phyloP scores from a whole-genome alignment of 2,329 filamentous ascomycete genomes.

The Diplodia mutila region DNA sequence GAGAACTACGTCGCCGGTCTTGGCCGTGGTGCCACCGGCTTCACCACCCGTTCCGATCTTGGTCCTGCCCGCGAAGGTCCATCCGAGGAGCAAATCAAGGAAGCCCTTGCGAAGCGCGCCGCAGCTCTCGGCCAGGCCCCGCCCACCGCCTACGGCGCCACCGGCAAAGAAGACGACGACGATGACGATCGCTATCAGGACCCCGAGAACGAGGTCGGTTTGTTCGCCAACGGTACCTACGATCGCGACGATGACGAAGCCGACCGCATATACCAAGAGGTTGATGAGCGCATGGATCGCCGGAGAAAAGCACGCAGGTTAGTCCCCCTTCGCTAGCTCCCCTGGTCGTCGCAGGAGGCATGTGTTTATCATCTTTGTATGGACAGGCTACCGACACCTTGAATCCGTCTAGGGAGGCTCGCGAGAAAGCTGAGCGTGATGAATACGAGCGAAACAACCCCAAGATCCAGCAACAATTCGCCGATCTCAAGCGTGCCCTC shows the following conservation, averaged over 20 bases:
- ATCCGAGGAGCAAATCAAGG: constrained; percentile 97
- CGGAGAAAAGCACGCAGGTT: constrained; percentile 85
- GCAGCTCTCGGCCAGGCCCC: constrained; percentile 75
- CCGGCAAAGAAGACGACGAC: constrained; percentile 70
- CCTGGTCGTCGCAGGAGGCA: constrained; percentile 30
- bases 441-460: constrained; percentile 98
- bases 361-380: constrained; percentile 40
- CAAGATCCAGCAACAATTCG: constrained; percentile 97
- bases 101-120: constrained; percentile 91
- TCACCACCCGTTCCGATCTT: constrained; percentile 95
- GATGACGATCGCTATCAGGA: constrained; percentile 87
- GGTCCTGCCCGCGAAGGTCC: constrained; percentile 94
- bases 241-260: constrained; percentile 98
- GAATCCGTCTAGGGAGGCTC: constrained; percentile 80
- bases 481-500: constrained; percentile 89
- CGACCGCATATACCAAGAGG: constrained; percentile 90
- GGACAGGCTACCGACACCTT: constrained; percentile 28
- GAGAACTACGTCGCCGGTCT: constrained; percentile 83
- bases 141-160: constrained; percentile 72
- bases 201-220: constrained; percentile 92
- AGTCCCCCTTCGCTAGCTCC: constrained; percentile 49
- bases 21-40: constrained; percentile 95
- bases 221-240: constrained; percentile 89
- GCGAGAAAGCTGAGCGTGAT: constrained; percentile 86
- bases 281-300: constrained; percentile 96